phyloP scores from a whole-genome alignment of 2,329 filamentous ascomycete genomes.

The Nigrospora sphaerica region DNA sequence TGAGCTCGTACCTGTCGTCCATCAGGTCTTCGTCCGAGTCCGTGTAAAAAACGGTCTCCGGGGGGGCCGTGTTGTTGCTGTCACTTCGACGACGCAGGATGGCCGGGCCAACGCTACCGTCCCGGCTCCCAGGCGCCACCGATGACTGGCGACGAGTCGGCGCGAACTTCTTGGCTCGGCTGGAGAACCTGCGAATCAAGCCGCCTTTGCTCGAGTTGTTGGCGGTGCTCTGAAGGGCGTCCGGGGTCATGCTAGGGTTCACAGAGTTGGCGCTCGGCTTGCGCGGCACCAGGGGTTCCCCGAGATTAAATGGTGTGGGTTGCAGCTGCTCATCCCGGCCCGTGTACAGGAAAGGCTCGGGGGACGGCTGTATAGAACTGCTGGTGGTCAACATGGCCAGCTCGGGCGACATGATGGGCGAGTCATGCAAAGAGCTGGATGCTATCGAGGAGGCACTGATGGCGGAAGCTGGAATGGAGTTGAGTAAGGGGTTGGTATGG shows the following conservation, averaged over 20 bases:
- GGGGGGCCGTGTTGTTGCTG: slow-evolving; percentile 67
- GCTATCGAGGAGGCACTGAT: slow-evolving; percentile 49
- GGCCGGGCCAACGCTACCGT: slow-evolving; percentile 83
- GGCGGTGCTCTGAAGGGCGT: slow-evolving; percentile 23
- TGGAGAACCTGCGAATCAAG: slow-evolving; percentile 80
- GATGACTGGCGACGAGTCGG: slow-evolving; percentile 69
- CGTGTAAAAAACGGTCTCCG: slow-evolving; percentile 33
- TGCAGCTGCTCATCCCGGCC: slow-evolving; percentile 46
- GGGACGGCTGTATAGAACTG: slow-evolving; percentile 60
- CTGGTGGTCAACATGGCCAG: slow-evolving; percentile 45
- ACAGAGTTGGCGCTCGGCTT: slow-evolving; percentile 57
- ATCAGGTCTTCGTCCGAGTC: slow-evolving; percentile 51
- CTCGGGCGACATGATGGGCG: slow-evolving; percentile 51
- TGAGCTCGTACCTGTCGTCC: slow-evolving; percentile 41
- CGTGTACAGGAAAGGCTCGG: slow-evolving; percentile 45
- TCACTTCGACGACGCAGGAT: slow-evolving; percentile 84
- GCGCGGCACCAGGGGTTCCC: slow-evolving; percentile 60
- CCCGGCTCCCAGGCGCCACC: slow-evolving; percentile 67
- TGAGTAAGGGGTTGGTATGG: slow-evolving; percentile 26
- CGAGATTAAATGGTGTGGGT: slow-evolving; percentile 58
- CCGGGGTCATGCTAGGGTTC: slow-evolving; percentile 49
- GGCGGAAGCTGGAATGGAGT: slow-evolving; percentile 41
- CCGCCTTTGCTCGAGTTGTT: slow-evolving; percentile 34
- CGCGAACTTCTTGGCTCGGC: slow-evolving; percentile 65
- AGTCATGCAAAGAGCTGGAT: slow-evolving; percentile 47